Evolutionary conservation across 345 rosid genomes (phyloP).

Genomic region (Hypericum perforatum): DNA sequence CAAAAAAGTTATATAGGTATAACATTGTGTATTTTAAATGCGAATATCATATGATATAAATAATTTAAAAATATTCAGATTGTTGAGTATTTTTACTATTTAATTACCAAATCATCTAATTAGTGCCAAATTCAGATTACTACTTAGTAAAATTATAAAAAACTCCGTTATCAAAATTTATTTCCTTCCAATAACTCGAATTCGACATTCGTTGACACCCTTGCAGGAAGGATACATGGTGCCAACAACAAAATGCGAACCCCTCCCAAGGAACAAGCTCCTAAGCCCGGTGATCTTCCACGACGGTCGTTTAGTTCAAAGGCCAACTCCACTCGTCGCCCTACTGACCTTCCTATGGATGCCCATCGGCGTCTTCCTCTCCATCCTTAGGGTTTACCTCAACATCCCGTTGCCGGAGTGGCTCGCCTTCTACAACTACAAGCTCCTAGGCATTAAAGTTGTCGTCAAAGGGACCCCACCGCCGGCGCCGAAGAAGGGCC

Average conservation of each 20-base stretch:
- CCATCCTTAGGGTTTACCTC: conserved; percentile 46
- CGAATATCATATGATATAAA: no score
- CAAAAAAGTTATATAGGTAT: no score
- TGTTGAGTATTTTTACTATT: no score
- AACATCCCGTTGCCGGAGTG: conserved; percentile 64
- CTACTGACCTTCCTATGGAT: conserved; percentile 60
- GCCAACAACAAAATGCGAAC: conserved; percentile 49
- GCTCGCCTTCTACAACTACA: conserved; percentile 48
- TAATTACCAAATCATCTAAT: no score
- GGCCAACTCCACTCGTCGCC: conserved; percentile 57
- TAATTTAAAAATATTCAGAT: no score
- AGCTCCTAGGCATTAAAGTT: conserved; percentile 43
- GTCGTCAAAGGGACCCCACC: conserved; percentile 64
- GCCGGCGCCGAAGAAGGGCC: conserved; percentile 59
- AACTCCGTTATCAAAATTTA: no score
- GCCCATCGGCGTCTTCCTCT: conserved; percentile 48
- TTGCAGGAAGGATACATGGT: conserved; percentile 66
- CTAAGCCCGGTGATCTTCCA: conserved; percentile 61
- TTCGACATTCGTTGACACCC: no score
- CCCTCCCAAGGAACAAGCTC: conserved; percentile 68
- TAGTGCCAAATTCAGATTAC: no score
- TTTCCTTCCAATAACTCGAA: no score
- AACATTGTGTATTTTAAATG: no score
- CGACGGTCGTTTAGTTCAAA: conserved; percentile 59
- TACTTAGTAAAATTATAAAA: no score